Evolutionary conservation across 2,329 filamentous ascomycete species (phyloP), one percentile per base, ranked within the genome.

Genomic region (Canariomyces notabilis): DNA sequence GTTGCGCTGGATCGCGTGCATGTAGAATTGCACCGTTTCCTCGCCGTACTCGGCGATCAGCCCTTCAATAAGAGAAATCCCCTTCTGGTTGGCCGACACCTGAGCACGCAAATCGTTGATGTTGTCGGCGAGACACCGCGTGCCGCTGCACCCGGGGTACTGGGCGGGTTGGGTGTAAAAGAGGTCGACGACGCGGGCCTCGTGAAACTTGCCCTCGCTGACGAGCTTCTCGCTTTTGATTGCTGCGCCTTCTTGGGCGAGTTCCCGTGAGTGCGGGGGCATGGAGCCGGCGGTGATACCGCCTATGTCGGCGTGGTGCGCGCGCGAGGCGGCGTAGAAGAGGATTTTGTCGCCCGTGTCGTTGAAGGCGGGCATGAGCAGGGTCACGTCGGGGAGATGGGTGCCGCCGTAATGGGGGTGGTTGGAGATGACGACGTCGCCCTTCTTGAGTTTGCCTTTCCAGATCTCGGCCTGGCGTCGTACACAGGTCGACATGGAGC

Each of bases 101-200:
- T 94, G 88, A 0, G 89, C 89, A 64, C 90, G 89, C 33, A 95
- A 73, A 61, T 94, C 89, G 42, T 88, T 90, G 54, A 94, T 73
- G 61, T 94, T 94, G 64, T 95, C 89, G 8, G 79, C 81, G 1
- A 94, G 71, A 60, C 87, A 89, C 35, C 88, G 73, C 0, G 88
- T 90, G 2, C 87, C 88, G 44, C 79, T 83, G 67, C 87, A 93
- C 1, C 85, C 88, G 0, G 82, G 80, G 54, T 86, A 82, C 56
- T 83, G 73, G 0, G 85, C 85, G 0, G 89, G 88, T 52, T 89
- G 85, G 12, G 80, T 73, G 44, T 87, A 79, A 5, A 94, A 71
- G 1, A 88, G 68, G 54, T 89, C 77, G 0, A 76, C 81, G 42
- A 93, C 85, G 4, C 85, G 75, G 51, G 84, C 74, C 61, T 94